Evolutionary conservation across 345 rosid genomes (phyloP).

Genomic region (Isatis tinctoria): DNA sequence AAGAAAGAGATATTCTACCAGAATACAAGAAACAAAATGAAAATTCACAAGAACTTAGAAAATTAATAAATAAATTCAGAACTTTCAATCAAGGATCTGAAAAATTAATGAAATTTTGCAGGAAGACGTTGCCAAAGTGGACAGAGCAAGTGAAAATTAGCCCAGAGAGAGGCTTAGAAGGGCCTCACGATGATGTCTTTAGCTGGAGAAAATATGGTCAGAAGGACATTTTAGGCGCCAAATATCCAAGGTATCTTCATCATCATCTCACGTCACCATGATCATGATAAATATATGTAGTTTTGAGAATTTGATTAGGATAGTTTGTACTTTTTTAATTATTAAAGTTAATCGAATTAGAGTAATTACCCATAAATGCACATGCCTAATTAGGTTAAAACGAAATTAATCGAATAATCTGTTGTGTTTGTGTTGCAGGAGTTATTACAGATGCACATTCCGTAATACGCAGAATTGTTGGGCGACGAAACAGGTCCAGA

Average conservation of each 20-base stretch:
- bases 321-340: too few relatives aligned
- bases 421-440: constrained; percentile 41
- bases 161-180: constrained; percentile 61
- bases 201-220: constrained; percentile 97
- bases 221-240: constrained; percentile 82
- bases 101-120: constrained; percentile 17
- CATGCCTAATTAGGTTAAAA: not conserved
- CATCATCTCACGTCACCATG: not conserved
- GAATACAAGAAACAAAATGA: not conserved
- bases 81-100: not conserved
- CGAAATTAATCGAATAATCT: not conserved
- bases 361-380: constrained; percentile 51
- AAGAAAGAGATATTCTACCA: not conserved
- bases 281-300: not conserved
- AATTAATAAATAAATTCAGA: not conserved
- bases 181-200: constrained; percentile 65
- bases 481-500: constrained; percentile 87
- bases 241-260: constrained; percentile 63
- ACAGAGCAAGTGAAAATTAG: constrained; percentile 56
- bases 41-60: not conserved
- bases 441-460: constrained; percentile 85
- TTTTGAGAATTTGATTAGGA: too few relatives aligned
- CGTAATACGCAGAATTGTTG: constrained; percentile 56
- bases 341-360: not conserved
- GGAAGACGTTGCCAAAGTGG: constrained; percentile 60